These are phyloP conservation scores for Suillus sp. DNA, from an alignment of 768 basidiomycete genomes.

Conservation along the genomic window DNA sequence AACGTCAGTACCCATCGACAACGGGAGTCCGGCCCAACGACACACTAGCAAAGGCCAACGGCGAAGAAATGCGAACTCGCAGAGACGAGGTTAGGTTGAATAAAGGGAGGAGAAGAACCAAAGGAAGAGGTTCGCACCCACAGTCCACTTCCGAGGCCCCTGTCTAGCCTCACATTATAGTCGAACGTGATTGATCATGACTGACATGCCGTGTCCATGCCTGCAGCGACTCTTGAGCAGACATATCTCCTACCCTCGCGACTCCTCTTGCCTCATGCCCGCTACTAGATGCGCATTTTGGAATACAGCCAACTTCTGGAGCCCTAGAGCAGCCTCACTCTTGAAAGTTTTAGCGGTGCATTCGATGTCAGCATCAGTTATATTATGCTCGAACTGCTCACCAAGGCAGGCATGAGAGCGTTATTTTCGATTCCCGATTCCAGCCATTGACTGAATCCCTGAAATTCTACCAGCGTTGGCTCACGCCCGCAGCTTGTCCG, in stretches of 20 bases:
- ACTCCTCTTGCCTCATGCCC: conserved; percentile 80
- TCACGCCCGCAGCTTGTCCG: too few relatives aligned
- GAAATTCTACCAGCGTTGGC: too few relatives aligned
- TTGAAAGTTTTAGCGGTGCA: conserved; percentile 81
- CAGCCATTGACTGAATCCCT: too few relatives aligned
- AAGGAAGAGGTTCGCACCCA: neutral
- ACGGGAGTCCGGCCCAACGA: too few relatives aligned
- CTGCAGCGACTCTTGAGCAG: conserved; percentile 83
- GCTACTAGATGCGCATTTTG: conserved; percentile 94
- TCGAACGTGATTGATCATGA: conserved; percentile 14
- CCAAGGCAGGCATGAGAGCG: too few relatives aligned
- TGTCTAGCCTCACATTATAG: conserved; percentile 1
- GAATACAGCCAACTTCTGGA: conserved; percentile 93
- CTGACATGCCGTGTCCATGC: conserved; percentile 6
- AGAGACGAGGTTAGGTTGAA: too few relatives aligned
- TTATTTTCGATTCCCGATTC: neutral
- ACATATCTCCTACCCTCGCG: conserved; percentile 86
- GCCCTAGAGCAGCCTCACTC: conserved; percentile 84
- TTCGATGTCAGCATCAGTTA: conserved; percentile 77
- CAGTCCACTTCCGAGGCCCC: conserved; percentile 1
- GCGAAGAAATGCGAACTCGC: too few relatives aligned
- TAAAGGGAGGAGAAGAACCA: too few relatives aligned
- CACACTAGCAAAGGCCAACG: too few relatives aligned
- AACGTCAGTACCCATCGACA: too few relatives aligned
- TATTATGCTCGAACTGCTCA: too few relatives aligned